Conservation (phyloP, 1,284 basidiomycete genomes). For the Malassezia globosa region DNA sequence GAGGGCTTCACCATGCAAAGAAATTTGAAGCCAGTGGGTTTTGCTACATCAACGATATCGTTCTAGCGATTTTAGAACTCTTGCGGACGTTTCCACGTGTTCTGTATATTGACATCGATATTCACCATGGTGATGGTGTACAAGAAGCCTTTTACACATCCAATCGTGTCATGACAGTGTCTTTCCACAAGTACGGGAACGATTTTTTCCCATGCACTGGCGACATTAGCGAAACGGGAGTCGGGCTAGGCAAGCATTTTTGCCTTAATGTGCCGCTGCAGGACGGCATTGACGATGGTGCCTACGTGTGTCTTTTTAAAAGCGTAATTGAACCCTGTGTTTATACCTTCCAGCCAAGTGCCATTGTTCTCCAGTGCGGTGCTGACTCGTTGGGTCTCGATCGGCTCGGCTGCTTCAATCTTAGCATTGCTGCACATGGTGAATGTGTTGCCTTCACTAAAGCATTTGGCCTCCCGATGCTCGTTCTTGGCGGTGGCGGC, state of each 20-base stretch:
- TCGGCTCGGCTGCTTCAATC: slow-evolving; percentile 87
- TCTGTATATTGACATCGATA: slow-evolving; percentile 94
- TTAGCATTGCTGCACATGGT: slow-evolving; percentile 96
- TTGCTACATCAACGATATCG: slow-evolving; percentile 83
- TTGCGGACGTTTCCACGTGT: slow-evolving; percentile 58
- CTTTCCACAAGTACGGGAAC: slow-evolving; percentile 97
- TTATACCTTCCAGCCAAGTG: slow-evolving; percentile 71
- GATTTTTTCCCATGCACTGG: slow-evolving; percentile 66
- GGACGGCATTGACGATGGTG: slow-evolving; percentile 94
- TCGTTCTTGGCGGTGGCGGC: slow-evolving; percentile 86
- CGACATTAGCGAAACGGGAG: slow-evolving; percentile 42
- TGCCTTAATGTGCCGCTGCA: slow-evolving; percentile 86
- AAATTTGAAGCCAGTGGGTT: slow-evolving; percentile 92
- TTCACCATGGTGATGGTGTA: slow-evolving; percentile 97
- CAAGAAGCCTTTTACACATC: slow-evolving; percentile 98
- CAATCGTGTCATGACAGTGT: slow-evolving; percentile 93
- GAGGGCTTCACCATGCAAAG: slow-evolving; percentile 93
- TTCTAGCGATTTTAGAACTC: slow-evolving; percentile 42
- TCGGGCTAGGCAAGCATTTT: slow-evolving; percentile 71
- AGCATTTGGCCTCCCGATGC: slow-evolving; percentile 74
- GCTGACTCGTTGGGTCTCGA: slow-evolving; percentile 93
- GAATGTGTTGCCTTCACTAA: slow-evolving; percentile 95
- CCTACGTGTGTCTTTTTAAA: slow-evolving; percentile 90
- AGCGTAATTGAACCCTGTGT: slow-evolving; percentile 89
- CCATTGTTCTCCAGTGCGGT: slow-evolving; percentile 93